Conservation (phyloP, 129 eudicot species). For the Cynara cardunculus region DNA sequence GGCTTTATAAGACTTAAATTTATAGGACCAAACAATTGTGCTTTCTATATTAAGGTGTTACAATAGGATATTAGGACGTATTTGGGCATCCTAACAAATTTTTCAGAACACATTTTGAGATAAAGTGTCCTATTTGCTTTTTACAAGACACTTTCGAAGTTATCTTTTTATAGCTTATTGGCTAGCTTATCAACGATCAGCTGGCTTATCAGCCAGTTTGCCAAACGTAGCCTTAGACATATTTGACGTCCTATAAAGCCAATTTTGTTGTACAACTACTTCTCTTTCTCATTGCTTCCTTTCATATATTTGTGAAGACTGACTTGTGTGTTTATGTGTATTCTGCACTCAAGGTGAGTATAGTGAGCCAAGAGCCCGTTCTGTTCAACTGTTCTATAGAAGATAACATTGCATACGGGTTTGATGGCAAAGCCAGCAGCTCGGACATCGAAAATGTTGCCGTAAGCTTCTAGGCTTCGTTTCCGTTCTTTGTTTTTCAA, state of each 20-base stretch:
- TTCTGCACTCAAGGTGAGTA: constrained; percentile 31
- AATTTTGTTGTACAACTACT: neutral
- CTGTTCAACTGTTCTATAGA: constrained; percentile 51
- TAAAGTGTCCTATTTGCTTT: no score
- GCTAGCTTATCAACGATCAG: no score
- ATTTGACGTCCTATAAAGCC: neutral
- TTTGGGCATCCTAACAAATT: neutral
- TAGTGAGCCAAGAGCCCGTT: constrained; percentile 59
- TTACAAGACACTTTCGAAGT: neutral
- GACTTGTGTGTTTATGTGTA: neutral
- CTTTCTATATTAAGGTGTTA: neutral
- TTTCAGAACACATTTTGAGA: no score
- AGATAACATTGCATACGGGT: constrained; percentile 51
- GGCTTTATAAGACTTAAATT: neutral
- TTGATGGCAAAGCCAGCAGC: constrained; percentile 39
- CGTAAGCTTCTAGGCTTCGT: constrained; percentile 14
- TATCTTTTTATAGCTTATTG: no score
- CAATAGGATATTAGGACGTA: neutral
- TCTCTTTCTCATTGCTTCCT: neutral
- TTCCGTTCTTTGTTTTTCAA: neutral
- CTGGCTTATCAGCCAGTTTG: no score
- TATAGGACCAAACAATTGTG: neutral
- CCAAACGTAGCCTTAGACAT: no score
- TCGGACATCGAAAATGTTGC: constrained; percentile 34
- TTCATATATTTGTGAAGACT: neutral